Evolutionary conservation across 2,329 filamentous ascomycete species (phyloP), one percentile per base, ranked within the genome.

Genomic region (Chaetothyriales sp.): DNA sequence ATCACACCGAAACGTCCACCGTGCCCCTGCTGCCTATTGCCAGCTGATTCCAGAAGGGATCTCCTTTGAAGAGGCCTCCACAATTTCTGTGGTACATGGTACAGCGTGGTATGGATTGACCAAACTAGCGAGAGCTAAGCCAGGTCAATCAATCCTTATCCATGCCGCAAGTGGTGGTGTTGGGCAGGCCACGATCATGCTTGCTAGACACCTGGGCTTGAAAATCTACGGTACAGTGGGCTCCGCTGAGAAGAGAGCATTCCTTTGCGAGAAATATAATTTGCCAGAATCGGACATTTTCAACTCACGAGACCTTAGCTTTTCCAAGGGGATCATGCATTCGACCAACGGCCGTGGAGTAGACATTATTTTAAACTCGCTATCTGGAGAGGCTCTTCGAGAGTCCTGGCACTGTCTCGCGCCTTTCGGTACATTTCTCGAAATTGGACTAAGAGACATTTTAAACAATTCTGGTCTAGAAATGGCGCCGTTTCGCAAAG

Each of bases 281-380:
- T 55, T 67, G n/a, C 59, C 57, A 1, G 25, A 15, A 1, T 49
- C 61, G 1, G 61, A 57, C 4, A 69, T 71, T 40, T 69, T 70
- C 55, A 53, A 51, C 10, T 64, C 60, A 1, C 57, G 62, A 10
- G 51, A 58, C 1, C 9, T 25, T 15, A 19, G 18, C n/a, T 43
- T 50, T 9, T 44, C 10, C 2, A 2, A 48, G 0, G 58, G 54
- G 3, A 44, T 68, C 8, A 53, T 69, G 50, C 57, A 60, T 7
- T 55, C 73, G 28, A 77, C 74, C 0, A 51, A 67, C 4, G 68
- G 68, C 18, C 63, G 63, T 8, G 74, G 75, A 4, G 74, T 66
- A 0, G 68, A 74, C 51, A 61, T 64, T 49, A 56, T 71, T 48
- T 47, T 74, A 4, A 67, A 74, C 40, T 58, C 54, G 1, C 53